Percentiles rank a stretch among this genome's conserved stretches.
These are phyloP conservation scores for Beauveria medogensis DNA, from an alignment of 2,329 filamentous ascomycete species.

Conservation along the genomic window DNA sequence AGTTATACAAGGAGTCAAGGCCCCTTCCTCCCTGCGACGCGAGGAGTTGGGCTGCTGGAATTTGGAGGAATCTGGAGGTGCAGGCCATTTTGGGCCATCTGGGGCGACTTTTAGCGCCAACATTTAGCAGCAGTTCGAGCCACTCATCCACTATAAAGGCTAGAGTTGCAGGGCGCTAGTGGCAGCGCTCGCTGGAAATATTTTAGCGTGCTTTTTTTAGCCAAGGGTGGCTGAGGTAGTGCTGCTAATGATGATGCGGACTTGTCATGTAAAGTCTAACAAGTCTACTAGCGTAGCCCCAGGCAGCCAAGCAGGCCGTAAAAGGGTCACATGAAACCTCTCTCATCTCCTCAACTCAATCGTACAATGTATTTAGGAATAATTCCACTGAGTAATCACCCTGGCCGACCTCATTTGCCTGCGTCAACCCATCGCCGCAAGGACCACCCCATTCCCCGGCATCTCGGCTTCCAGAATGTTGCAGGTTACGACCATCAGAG, in stretches of 20 bases:
- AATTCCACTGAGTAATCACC: too few relatives aligned
- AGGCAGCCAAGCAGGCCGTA: too few relatives aligned
- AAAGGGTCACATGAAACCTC: background rate
- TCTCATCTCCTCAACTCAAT: too few relatives aligned
- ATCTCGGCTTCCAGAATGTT: constrained; percentile 3
- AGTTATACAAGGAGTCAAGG: background rate
- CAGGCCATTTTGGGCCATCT: background rate
- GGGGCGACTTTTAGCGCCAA: too few relatives aligned
- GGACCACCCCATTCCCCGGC: background rate
- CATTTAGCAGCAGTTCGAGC: background rate
- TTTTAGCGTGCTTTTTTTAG: background rate
- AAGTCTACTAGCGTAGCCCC: too few relatives aligned
- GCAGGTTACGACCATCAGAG: background rate
- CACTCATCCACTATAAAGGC: constrained; percentile 2
- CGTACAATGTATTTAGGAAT: too few relatives aligned
- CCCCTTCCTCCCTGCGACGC: background rate
- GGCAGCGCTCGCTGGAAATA: background rate
- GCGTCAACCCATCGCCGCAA: background rate
- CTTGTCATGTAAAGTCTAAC: too few relatives aligned
- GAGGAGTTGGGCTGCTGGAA: constrained; percentile 3
- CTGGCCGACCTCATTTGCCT: background rate
- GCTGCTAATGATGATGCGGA: too few relatives aligned
- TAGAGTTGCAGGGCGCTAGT: constrained; percentile 6
- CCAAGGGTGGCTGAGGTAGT: too few relatives aligned
- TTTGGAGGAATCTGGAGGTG: background rate